Base-by-base conservation (phyloP, 1,284 basidiomycete species). In the Tetrapyrgos nigripes region DNA sequence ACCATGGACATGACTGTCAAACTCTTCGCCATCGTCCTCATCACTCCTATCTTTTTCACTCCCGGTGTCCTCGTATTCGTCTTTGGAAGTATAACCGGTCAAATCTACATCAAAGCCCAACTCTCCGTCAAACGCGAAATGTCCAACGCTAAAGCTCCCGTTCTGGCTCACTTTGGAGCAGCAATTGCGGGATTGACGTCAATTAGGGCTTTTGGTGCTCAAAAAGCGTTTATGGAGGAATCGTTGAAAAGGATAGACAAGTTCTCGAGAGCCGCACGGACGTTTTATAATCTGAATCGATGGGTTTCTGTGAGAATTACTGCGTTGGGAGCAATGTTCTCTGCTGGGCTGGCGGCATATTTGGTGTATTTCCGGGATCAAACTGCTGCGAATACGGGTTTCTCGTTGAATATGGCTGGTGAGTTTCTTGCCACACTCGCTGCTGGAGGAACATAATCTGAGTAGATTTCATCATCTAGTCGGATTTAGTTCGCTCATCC, bases 61-160 rank as follows among this genome's bases (percentile, higher is more conserved):
- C 65, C 73, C 14, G 72, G 75, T 17, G 51, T 81, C 19, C 49
- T 73, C 11, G 68, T 81, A 17, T 78, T 78, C 54, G 69, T 82
- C 11, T 75, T 66, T 10, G 70, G 70, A 10, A 60, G 51, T 10
- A 58, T 50, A 44, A 40, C 65, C 28, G 70, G 67, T 23, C 78
- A 78, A 54, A 70, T 87, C 40, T 88, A 87, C 65, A 90, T 93
- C 67, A 85, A 85, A 65, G 87, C 87, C n/a, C 91, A 93, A 68
- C 75, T 93, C 28, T 85, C 87, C 10, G 88, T 92, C 50, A 93
- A 93, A 67, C 80, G 87, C 17, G 86, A 91, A 68, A 88, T 88
- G 88, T 86, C 83, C 43, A 91, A 90, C 70, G 83, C 86, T 9
- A 82, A 80, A 61, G 78, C 85, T 9, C 89, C 89, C 0, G 82